Evolutionary conservation across 148 eudicot species (phyloP).

Genomic region (Drosera capensis): DNA sequence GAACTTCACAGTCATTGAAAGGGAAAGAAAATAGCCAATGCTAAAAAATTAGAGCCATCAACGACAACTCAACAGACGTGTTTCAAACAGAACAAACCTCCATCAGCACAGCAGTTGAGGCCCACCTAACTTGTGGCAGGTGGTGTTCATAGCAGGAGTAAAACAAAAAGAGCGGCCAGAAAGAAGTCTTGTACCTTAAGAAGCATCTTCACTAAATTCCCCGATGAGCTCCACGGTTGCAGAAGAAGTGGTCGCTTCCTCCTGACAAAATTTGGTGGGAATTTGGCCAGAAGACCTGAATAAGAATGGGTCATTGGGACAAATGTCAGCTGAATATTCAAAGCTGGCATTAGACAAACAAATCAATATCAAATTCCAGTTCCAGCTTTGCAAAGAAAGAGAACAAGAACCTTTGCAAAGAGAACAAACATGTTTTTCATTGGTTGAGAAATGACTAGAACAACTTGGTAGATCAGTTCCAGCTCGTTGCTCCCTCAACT

Average conservation of each 20-base stretch:
- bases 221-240: conserved; percentile 72
- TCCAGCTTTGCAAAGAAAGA: neutral
- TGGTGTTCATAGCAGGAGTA: conserved; percentile 2
- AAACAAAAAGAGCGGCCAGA: neutral
- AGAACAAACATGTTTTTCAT: conserved; percentile 57
- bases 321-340: neutral
- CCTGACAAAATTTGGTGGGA: conserved; percentile 67
- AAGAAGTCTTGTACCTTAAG: conserved; percentile 40
- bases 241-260: conserved; percentile 45
- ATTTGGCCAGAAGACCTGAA: conserved; percentile 74
- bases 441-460: conserved; percentile 51
- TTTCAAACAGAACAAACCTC: no score
- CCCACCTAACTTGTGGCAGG: neutral
- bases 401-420: conserved; percentile 75
- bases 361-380: neutral
- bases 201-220: conserved; percentile 70
- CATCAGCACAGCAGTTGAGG: no score
- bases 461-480: conserved; percentile 60
- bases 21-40: no score
- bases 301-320: conserved; percentile 5
- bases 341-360: neutral
- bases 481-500: conserved; percentile 57
- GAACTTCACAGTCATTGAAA: no score
- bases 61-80: no score
- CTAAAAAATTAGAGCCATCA: no score